Evolutionary conservation across 2,329 filamentous ascomycete genomes (phyloP).

Genomic region (Ophiostoma triangulosporum): DNA sequence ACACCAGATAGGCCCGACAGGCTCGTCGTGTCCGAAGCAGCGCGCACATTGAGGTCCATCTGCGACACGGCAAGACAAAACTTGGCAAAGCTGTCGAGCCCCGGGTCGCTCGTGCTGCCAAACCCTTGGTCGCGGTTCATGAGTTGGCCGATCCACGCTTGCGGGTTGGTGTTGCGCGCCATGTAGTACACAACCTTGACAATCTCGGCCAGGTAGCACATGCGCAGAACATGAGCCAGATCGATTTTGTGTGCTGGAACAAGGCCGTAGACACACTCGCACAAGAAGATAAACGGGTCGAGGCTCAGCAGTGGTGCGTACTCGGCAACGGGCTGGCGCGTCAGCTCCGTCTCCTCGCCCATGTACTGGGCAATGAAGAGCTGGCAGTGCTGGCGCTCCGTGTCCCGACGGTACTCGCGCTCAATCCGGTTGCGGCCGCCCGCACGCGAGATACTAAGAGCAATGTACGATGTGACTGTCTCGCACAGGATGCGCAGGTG

Average conservation of each 20-base stretch:
- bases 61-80: slow-evolving; percentile 38
- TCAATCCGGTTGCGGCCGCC: slow-evolving; percentile 47
- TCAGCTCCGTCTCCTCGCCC: slow-evolving; percentile 27
- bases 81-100: slow-evolving; percentile 39
- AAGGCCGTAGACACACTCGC: slow-evolving; percentile 62
- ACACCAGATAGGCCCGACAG: neutral
- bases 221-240: slow-evolving; percentile 62
- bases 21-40: slow-evolving; percentile 1
- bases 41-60: slow-evolving; percentile 27
- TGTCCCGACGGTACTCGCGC: slow-evolving; percentile 52
- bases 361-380: slow-evolving; percentile 53
- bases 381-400: slow-evolving; percentile 60
- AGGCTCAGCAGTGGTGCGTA: slow-evolving; percentile 48
- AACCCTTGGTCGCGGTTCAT: slow-evolving; percentile 21
- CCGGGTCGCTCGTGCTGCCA: slow-evolving; percentile 29
- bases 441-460: slow-evolving; percentile 56
- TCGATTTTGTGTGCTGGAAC: slow-evolving; percentile 56
- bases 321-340: slow-evolving; percentile 29
- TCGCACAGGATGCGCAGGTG: slow-evolving; percentile 82
- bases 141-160: slow-evolving; percentile 35
- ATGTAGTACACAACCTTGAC: slow-evolving; percentile 61
- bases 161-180: slow-evolving; percentile 37
- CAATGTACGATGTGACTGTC: slow-evolving; percentile 73
- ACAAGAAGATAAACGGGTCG: slow-evolving; percentile 69
- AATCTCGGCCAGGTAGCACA: slow-evolving; percentile 86